These are phyloP conservation scores for Fusarium chaquense DNA, from an alignment of 2,329 filamentous ascomycete species.

Conservation along the genomic window DNA sequence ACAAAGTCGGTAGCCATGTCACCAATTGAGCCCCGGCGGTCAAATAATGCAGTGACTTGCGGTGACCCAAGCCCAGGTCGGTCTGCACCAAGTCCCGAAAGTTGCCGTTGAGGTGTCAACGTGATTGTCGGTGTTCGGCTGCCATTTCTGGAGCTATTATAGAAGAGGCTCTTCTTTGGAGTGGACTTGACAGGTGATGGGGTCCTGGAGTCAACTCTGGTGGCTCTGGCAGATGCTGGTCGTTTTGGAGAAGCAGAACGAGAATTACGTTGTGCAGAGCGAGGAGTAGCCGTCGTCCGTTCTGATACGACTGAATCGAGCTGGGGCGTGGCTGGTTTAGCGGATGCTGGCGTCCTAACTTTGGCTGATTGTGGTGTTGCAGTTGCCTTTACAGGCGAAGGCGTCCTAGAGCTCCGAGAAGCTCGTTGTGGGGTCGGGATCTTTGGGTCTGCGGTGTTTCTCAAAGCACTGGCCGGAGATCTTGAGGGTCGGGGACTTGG, in stretches of 20 bases:
- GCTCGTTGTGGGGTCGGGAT: slow-evolving; percentile 56
- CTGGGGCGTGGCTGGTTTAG: slow-evolving; percentile 44
- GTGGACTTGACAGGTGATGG: slow-evolving; percentile 43
- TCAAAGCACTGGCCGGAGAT: slow-evolving; percentile 63
- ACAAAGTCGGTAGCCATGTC: slow-evolving; percentile 74
- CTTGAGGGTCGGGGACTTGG: slow-evolving; percentile 68
- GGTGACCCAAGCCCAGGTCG: slow-evolving; percentile 80
- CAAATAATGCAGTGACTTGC: slow-evolving; percentile 76
- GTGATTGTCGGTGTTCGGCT: slow-evolving; percentile 72
- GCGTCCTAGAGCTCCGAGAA: slow-evolving; percentile 39
- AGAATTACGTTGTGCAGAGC: slow-evolving; percentile 16
- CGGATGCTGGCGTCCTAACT: slow-evolving; percentile 44
- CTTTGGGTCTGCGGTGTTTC: slow-evolving; percentile 59
- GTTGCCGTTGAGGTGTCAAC: slow-evolving; percentile 65
- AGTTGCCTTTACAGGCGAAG: slow-evolving; percentile 44
- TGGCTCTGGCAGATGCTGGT: slow-evolving; percentile 13
- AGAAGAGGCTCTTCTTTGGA: slow-evolving; percentile 62
- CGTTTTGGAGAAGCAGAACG: slow-evolving; percentile 42
- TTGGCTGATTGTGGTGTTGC: slow-evolving; percentile 40
- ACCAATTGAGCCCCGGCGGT: slow-evolving; percentile 77
- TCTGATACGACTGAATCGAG: slow-evolving; percentile 28
- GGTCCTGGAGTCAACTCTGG: slow-evolving; percentile 39
- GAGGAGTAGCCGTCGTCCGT: slow-evolving; percentile 25
- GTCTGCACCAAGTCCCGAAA: slow-evolving; percentile 78
- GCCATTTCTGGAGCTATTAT: slow-evolving; percentile 65